Conservation (phyloP, 2,329 filamentous ascomycete species). For the Aspergillus persii region DNA sequence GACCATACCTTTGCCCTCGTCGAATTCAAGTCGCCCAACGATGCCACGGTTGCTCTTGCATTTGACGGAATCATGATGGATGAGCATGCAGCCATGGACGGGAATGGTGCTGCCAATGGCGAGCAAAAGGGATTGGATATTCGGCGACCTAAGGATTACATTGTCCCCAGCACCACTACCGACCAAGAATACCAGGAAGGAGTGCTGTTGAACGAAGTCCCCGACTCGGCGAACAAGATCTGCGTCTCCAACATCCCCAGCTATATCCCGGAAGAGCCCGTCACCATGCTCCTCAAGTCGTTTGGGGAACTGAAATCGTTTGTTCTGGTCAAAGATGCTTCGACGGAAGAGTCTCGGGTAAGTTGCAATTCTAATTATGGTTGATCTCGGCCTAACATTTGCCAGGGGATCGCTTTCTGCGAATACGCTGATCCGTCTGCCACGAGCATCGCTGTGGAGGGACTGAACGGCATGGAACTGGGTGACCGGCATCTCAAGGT, state of each 20-base stretch:
- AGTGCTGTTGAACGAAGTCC: slow-evolving; percentile 74
- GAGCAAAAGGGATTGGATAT: slow-evolving; percentile 63
- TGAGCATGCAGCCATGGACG: slow-evolving; percentile 60
- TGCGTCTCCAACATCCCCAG: slow-evolving; percentile 84
- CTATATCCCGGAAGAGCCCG: slow-evolving; percentile 87
- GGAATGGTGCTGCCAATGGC: slow-evolving; percentile 19
- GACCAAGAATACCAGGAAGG: slow-evolving; percentile 72
- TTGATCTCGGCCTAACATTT: slow-evolving; percentile 12
- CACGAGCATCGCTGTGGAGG: slow-evolving; percentile 84
- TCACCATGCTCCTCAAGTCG: slow-evolving; percentile 81
- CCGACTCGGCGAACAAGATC: slow-evolving; percentile 94
- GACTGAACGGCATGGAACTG: slow-evolving; percentile 88
- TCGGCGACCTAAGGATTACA: slow-evolving; percentile 91
- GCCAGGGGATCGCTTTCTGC: slow-evolving; percentile 89
- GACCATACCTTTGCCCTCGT: slow-evolving; percentile 79
- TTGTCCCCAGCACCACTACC: slow-evolving; percentile 77
- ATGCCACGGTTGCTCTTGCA: slow-evolving; percentile 87
- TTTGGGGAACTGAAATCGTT: slow-evolving; percentile 95
- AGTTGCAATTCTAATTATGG: slow-evolving; percentile 42
- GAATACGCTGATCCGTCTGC: slow-evolving; percentile 76
- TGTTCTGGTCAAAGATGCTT: slow-evolving; percentile 79
- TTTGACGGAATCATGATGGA: slow-evolving; percentile 89
- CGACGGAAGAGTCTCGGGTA: slow-evolving; percentile 83
- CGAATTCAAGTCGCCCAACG: slow-evolving; percentile 83
- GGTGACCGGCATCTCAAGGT: slow-evolving; percentile 85